Evolutionary conservation across 208 protist species (phyloP).

Genomic region (Borovskyia barvae): DNA sequence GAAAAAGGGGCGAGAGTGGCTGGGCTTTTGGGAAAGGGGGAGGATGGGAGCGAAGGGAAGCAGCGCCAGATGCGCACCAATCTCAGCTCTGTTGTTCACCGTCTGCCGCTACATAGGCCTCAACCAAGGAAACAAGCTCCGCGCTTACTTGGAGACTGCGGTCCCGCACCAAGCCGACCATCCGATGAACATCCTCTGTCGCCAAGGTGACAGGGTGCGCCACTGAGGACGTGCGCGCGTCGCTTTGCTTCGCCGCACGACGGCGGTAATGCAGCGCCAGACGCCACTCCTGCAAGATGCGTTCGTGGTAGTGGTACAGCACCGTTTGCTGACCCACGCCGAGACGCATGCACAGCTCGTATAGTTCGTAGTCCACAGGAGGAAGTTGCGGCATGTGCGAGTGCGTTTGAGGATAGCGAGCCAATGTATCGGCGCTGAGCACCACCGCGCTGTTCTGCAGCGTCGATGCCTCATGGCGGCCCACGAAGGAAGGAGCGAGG

Average conservation of each 20-base stretch:
- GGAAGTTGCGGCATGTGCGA: slow-evolving; percentile 51
- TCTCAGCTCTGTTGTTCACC: slow-evolving; percentile 1
- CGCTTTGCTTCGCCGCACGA: too few relatives aligned
- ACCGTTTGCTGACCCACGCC: slow-evolving; percentile 41
- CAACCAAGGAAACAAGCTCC: slow-evolving; percentile 61
- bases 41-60: not conserved
- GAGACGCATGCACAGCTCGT: slow-evolving; percentile 64
- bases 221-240: too few relatives aligned
- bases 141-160: slow-evolving; percentile 68
- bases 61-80: not conserved
- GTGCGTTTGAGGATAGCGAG: slow-evolving; percentile 51
- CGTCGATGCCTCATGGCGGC: slow-evolving; percentile 37
- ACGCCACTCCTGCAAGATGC: slow-evolving; percentile 72
- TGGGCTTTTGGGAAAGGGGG: not conserved
- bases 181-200: slow-evolving; percentile 46
- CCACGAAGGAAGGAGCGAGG: slow-evolving; percentile 56
- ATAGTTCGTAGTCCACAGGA: slow-evolving; percentile 84
- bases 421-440: slow-evolving; percentile 63
- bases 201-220: not conserved
- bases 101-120: slow-evolving; percentile 38
- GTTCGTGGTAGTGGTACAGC: slow-evolving; percentile 72
- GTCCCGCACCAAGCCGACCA: slow-evolving; percentile 67
- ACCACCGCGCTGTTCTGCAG: slow-evolving; percentile 25
- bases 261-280: slow-evolving; percentile 38
- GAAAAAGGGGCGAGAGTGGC: too few relatives aligned